Base-by-base conservation (phyloP, 352 stramenopile species). In the Pythium aphanidermatum region DNA sequence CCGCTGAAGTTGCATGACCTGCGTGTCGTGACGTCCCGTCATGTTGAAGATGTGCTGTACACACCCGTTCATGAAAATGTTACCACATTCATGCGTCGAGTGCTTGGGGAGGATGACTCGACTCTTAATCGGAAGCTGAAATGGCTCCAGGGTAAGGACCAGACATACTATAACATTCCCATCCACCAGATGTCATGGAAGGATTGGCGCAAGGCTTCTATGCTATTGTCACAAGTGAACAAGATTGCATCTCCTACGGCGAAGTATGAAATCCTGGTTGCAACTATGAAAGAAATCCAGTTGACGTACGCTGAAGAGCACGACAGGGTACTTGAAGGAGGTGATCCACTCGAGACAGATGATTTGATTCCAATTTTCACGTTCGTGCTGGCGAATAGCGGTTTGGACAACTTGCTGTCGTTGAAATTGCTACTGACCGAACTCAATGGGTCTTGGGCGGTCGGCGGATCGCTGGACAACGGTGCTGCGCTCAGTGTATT, bases 71-170 rank as follows among this genome's bases (percentile, higher is more conserved):
- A 91, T 52, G 63, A 84, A 7, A 68, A 67, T 7, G 74, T 95
- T 19, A 67, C 74, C 20, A 42, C 39, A 0, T 71, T 78, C 7
- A 29, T 95, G 27, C 77, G 72, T 11, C 76, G 74, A 6, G 51
- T 66, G 4, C 85, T 83, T 47, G 67, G 83, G 8, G 80, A 89
- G 39, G 83, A 92, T 39, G 83, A 95, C 23, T 61, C 77, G 0
- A 65, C 67, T 6, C 72, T 95, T 41, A 92, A 90, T 52, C 76
- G 80, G 9, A 92, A 92, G 43, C 65, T 95, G 8, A 66, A 79
- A n/a, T 95, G 81, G 80, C 61, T 95, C 9, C 83, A 92, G 58
- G 81, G 83, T n/a, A 95, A 95, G 64, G 81, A 95, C 46, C 83
- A 95, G 27, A 86, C 78, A 45, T 92, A 92, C 46, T 95, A 89